Conservation (phyloP, 352 stramenopile genomes). For the Phytopythium oedochilum region DNA sequence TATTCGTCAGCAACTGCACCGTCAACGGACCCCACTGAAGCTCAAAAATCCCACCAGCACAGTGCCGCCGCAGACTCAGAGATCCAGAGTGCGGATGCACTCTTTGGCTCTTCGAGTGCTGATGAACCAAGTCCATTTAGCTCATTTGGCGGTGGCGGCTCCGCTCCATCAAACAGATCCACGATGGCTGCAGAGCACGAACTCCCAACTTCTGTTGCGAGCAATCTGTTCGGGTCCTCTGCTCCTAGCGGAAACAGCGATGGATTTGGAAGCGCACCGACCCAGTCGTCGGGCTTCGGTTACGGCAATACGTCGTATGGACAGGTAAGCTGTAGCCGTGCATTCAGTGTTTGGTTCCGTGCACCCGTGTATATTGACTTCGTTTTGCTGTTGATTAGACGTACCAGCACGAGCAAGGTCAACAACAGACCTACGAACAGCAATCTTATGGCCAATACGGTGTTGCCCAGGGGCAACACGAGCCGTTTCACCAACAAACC, state of each 20-base stretch:
- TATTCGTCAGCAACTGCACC: neutral
- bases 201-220: slow-evolving; percentile 42
- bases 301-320: slow-evolving; percentile 24
- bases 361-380: neutral
- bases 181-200: slow-evolving; percentile 33
- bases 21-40: neutral
- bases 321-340: slow-evolving; percentile 21
- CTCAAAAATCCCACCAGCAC: neutral
- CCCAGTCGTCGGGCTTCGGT: slow-evolving; percentile 20
- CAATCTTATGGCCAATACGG: neutral
- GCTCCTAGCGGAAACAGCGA: slow-evolving; percentile 20
- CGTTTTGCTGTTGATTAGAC: neutral
- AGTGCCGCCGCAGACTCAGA: slow-evolving; percentile 10
- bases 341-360: neutral
- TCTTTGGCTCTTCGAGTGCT: slow-evolving; percentile 52
- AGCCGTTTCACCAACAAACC: slow-evolving; percentile 1
- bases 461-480: neutral
- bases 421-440: slow-evolving; percentile 3
- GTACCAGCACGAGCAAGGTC: neutral
- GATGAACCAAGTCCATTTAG: slow-evolving; percentile 53
- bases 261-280: slow-evolving; percentile 24
- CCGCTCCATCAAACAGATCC: neutral
- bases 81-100: slow-evolving; percentile 41
- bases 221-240: slow-evolving; percentile 48
- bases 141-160: slow-evolving; percentile 22